These are phyloP conservation scores for Rhododendron ferrugineum DNA, from an alignment of 148 eudicot genomes.

Conservation along the genomic window DNA sequence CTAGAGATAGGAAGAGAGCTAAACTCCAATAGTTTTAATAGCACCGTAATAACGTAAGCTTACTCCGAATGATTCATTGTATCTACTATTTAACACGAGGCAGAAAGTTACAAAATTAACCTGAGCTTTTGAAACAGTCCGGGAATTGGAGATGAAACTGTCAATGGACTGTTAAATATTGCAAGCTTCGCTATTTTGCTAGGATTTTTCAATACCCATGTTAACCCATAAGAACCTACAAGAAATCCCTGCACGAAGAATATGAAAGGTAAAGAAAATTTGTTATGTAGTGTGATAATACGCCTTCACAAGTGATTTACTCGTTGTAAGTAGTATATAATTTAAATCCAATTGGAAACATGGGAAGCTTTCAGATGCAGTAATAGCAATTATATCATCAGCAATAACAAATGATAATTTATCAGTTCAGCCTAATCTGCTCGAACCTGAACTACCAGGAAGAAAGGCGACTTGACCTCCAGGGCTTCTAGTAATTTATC, in stretches of 20 bases:
- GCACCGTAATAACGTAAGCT: background rate
- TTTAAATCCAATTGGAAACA: background rate
- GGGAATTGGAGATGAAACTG: conserved; percentile 83
- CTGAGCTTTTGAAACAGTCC: conserved; percentile 96
- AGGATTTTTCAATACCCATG: conserved; percentile 92
- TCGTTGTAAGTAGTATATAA: background rate
- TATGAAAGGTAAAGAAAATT: background rate
- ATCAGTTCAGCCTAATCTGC: background rate
- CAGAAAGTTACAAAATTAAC: conserved; percentile 25
- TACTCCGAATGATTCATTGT: background rate
- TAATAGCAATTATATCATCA: background rate
- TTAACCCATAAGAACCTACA: conserved; percentile 97
- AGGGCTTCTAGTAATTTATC: conserved; percentile 74
- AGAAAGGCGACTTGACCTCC: conserved; percentile 62
- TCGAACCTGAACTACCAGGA: conserved; percentile 84
- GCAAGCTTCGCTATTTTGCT: conserved; percentile 68
- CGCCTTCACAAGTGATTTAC: background rate
- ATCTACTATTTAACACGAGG: background rate
- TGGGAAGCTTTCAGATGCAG: background rate
- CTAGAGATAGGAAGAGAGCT: background rate
- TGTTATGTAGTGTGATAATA: background rate
- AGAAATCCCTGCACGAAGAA: conserved; percentile 70
- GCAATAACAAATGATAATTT: background rate
- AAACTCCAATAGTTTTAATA: background rate
- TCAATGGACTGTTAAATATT: conserved; percentile 80